These are phyloP conservation scores for Elsinoe batatas DNA, from an alignment of 2,329 filamentous ascomycete species.

Conservation along the genomic window DNA sequence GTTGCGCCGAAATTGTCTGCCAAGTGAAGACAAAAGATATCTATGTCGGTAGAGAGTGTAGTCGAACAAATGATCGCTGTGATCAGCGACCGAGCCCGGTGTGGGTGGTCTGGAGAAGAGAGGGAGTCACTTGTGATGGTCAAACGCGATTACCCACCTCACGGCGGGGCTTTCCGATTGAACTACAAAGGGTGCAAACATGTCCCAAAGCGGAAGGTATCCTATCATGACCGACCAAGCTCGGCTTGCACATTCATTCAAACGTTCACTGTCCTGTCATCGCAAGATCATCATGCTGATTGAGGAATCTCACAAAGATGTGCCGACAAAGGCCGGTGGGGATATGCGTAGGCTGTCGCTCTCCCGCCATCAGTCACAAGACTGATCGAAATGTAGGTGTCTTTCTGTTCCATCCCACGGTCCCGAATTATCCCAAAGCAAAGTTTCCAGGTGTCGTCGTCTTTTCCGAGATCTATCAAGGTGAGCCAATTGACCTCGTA, in stretches of 20 bases:
- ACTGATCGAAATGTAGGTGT: constrained; percentile 50
- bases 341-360: constrained; percentile 44
- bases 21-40: background rate
- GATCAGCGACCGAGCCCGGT: constrained; percentile 6
- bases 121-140: constrained; percentile 9
- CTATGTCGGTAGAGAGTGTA: background rate
- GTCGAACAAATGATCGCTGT: constrained; percentile 2
- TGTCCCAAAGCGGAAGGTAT: background rate
- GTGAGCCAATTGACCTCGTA: constrained; percentile 35
- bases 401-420: constrained; percentile 77
- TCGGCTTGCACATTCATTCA: too few relatives aligned
- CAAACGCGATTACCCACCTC: background rate
- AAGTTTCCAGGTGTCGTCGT: constrained; percentile 81
- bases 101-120: background rate
- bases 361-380: constrained; percentile 2
- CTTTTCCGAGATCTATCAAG: constrained; percentile 94
- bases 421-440: constrained; percentile 78
- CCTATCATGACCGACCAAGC: too few relatives aligned
- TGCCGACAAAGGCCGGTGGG: constrained; percentile 49
- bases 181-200: constrained; percentile 1
- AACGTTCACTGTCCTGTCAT: too few relatives aligned
- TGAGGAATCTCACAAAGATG: constrained; percentile 49
- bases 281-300: constrained; percentile 44
- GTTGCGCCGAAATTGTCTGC: constrained; percentile 5
- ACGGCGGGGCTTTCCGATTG: background rate